Conservation (phyloP, 176 grass and related monocot genomes). For the Metroxylon sagu region DNA sequence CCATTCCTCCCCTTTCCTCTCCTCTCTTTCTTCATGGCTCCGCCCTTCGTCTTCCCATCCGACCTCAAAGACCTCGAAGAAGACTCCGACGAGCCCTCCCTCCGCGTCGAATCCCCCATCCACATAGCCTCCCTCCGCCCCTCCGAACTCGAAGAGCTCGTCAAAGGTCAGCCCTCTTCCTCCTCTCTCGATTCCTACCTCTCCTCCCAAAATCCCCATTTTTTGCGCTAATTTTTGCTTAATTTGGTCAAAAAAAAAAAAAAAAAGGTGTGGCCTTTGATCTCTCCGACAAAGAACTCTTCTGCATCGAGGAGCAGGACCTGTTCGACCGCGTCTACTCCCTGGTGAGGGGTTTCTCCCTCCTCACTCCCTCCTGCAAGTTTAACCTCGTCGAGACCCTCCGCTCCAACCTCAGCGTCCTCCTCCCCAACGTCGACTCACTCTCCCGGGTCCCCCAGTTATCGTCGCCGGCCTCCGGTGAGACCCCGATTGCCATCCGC, state of each 20-base stretch:
- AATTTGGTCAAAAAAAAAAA: constrained; percentile 37
- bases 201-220: background rate
- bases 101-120: constrained; percentile 49
- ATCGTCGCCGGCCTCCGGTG: constrained; percentile 31
- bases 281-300: constrained; percentile 80
- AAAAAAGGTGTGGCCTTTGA: constrained; percentile 76
- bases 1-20: background rate
- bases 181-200: background rate
- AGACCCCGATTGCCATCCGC: constrained; percentile 31
- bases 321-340: constrained; percentile 80
- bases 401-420: constrained; percentile 87
- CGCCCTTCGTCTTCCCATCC: constrained; percentile 63
- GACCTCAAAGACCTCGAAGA: constrained; percentile 62
- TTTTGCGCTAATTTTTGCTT: constrained; percentile 7
- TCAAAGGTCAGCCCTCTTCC: constrained; percentile 50
- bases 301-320: constrained; percentile 94
- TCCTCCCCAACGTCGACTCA: constrained; percentile 79
- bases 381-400: constrained; percentile 88
- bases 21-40: constrained; percentile 44
- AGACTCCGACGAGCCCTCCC: constrained; percentile 31
- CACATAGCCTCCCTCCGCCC: constrained; percentile 49
- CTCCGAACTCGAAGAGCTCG: constrained; percentile 81
- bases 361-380: constrained; percentile 58
- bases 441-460: constrained; percentile 52
- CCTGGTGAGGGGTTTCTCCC: constrained; percentile 56